Evolutionary conservation across 2,329 filamentous ascomycete species (phyloP).

Genomic region (Hypomyces rosellus): DNA sequence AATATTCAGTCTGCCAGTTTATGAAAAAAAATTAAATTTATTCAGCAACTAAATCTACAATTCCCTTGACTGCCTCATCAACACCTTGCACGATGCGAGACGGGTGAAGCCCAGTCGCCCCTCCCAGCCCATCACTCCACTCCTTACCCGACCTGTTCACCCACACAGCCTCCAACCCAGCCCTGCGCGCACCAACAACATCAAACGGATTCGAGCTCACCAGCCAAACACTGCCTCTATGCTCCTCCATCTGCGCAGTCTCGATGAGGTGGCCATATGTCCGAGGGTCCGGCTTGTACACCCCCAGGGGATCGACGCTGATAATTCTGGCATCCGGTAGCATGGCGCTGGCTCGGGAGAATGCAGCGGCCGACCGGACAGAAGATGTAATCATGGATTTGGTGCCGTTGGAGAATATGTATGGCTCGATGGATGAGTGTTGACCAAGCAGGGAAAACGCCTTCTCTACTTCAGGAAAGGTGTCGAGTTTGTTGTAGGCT

Average conservation of each 20-base stretch:
- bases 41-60: slow-evolving; percentile 12
- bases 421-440: slow-evolving; percentile 39
- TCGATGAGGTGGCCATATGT: slow-evolving; percentile 55
- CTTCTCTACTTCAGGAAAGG: slow-evolving; percentile 57
- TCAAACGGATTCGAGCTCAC: slow-evolving; percentile 71
- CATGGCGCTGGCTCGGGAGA: slow-evolving; percentile 39
- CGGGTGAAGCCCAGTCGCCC: slow-evolving; percentile 39
- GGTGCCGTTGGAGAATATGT: slow-evolving; percentile 68
- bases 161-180: slow-evolving; percentile 60
- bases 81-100: slow-evolving; percentile 49
- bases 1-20: neutral
- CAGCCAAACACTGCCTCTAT: slow-evolving; percentile 54
- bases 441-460: slow-evolving; percentile 44
- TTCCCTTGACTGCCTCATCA: slow-evolving; percentile 46
- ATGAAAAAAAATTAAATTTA: neutral
- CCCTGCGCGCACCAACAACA: slow-evolving; percentile 54
- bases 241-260: slow-evolving; percentile 39
- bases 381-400: slow-evolving; percentile 55
- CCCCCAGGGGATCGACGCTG: slow-evolving; percentile 52
- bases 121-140: slow-evolving; percentile 58
- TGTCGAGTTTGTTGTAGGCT: slow-evolving; percentile 57
- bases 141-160: slow-evolving; percentile 57
- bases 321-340: slow-evolving; percentile 45
- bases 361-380: slow-evolving; percentile 48
- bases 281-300: slow-evolving; percentile 60